Conservation (phyloP, 345 rosid species). For the Sisymbrium altissimum region DNA sequence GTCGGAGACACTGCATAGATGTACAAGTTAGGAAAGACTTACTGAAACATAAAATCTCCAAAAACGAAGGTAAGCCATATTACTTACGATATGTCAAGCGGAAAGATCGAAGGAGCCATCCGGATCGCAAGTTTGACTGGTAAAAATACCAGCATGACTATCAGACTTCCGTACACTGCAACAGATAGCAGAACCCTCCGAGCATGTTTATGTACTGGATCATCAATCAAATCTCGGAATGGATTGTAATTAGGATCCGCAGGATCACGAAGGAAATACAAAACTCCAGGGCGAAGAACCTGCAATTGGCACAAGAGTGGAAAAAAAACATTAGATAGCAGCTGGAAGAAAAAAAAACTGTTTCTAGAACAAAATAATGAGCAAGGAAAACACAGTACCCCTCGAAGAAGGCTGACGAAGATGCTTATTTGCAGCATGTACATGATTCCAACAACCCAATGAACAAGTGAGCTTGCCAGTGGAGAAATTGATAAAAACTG, state of each 20-base stretch:
- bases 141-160: conserved; percentile 95
- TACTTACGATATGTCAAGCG: conserved; percentile 92
- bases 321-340: background rate
- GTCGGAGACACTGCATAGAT: conserved; percentile 75
- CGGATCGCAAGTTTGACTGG: conserved; percentile 96
- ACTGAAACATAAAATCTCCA: conserved; percentile 3
- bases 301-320: conserved; percentile 30
- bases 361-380: background rate
- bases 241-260: conserved; percentile 99
- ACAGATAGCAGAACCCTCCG: conserved; percentile 89
- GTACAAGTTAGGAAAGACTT: background rate
- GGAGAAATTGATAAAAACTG: conserved; percentile 85
- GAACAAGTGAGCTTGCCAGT: conserved; percentile 88
- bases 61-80: background rate
- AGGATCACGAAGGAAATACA: conserved; percentile 95
- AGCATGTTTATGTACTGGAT: conserved; percentile 96
- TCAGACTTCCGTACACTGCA: conserved; percentile 95
- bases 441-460: conserved; percentile 95
- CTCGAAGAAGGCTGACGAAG: conserved; percentile 97
- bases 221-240: conserved; percentile 97
- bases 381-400: conserved; percentile 51
- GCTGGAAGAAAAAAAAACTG: background rate
- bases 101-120: conserved; percentile 84
- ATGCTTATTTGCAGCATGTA: conserved; percentile 98
- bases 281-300: conserved; percentile 96